phyloP scores from a whole-genome alignment of 75 land plant genomes.

The Sequoia sempervirens region DNA sequence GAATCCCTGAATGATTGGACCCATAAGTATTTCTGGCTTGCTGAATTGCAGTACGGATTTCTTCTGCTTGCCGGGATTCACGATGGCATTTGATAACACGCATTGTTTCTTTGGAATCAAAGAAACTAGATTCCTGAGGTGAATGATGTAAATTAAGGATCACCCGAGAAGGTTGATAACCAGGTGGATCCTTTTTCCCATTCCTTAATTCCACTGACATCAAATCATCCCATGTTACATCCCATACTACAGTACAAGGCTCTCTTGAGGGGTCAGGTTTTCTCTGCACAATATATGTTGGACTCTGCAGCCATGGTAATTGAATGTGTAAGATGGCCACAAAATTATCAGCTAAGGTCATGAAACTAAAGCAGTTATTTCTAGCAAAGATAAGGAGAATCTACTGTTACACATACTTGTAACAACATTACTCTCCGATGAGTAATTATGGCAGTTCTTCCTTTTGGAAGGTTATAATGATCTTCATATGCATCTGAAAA shows the following conservation, averaged over 20 bases:
- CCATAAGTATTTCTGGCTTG: slow-evolving; percentile 61
- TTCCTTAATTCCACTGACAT: slow-evolving; percentile 57
- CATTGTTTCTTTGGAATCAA: slow-evolving; percentile 62
- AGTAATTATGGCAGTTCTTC: slow-evolving; percentile 70
- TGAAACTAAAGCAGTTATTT: not conserved
- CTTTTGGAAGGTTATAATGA: slow-evolving; percentile 88
- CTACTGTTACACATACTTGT: slow-evolving; percentile 50
- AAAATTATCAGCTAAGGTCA: not conserved
- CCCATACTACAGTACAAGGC: slow-evolving; percentile 91
- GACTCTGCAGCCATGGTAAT: slow-evolving; percentile 55
- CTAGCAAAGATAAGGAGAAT: not conserved
- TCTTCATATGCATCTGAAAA: slow-evolving; percentile 98
- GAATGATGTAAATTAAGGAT: slow-evolving; percentile 45
- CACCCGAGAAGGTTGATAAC: slow-evolving; percentile 63
- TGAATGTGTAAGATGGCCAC: slow-evolving; percentile 9
- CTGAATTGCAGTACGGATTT: slow-evolving; percentile 61
- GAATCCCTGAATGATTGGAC: slow-evolving; percentile 36
- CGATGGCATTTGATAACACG: slow-evolving; percentile 73
- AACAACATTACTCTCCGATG: slow-evolving; percentile 76
- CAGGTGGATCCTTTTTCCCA: slow-evolving; percentile 61
- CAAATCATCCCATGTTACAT: slow-evolving; percentile 83
- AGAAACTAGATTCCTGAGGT: slow-evolving; percentile 28
- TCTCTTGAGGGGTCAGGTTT: slow-evolving; percentile 79
- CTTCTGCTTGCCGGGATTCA: slow-evolving; percentile 64
- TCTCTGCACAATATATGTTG: slow-evolving; percentile 61